Evolutionary conservation across 345 rosid species (phyloP).

Genomic region (Acer negundo): DNA sequence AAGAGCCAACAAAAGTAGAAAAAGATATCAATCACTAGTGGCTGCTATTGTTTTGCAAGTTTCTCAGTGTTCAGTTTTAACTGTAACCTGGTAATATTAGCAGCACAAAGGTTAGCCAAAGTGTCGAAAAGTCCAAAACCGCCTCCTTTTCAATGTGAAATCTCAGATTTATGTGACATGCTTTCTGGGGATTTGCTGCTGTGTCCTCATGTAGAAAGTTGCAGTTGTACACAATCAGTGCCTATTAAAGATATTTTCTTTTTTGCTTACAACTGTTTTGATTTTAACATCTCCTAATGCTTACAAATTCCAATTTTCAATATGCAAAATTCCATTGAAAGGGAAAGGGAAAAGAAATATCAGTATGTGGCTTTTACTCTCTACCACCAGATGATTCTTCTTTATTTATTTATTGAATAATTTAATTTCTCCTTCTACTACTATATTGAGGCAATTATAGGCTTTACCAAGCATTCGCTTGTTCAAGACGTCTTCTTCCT

Average conservation of each 20-base stretch:
- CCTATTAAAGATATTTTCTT: slow-evolving; percentile 19
- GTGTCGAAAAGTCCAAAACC: background rate
- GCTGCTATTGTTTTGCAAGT: background rate
- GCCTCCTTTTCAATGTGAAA: background rate
- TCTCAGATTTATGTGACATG: background rate
- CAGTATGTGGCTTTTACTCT: background rate
- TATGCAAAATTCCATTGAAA: background rate
- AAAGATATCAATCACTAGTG: slow-evolving; percentile 13
- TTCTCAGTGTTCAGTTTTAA: background rate
- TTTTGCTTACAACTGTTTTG: slow-evolving; percentile 29
- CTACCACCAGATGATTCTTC: slow-evolving; percentile 18
- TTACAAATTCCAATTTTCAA: slow-evolving; percentile 5
- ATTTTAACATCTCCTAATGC: slow-evolving; percentile 20
- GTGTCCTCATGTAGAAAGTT: background rate
- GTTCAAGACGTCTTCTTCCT: background rate
- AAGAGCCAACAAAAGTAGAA: slow-evolving; percentile 13
- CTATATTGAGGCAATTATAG: background rate
- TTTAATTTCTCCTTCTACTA: background rate
- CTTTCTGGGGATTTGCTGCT: slow-evolving; percentile 13
- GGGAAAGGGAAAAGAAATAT: slow-evolving; percentile 14
- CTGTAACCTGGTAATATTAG: background rate
- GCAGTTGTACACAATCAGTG: background rate
- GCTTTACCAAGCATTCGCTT: background rate
- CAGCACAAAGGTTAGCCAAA: background rate
- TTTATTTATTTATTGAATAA: background rate